Percentiles rank a stretch among this genome's conserved stretches.
Conservation (phyloP, 768 basidiomycete species). For the Megacollybia marginata region DNA sequence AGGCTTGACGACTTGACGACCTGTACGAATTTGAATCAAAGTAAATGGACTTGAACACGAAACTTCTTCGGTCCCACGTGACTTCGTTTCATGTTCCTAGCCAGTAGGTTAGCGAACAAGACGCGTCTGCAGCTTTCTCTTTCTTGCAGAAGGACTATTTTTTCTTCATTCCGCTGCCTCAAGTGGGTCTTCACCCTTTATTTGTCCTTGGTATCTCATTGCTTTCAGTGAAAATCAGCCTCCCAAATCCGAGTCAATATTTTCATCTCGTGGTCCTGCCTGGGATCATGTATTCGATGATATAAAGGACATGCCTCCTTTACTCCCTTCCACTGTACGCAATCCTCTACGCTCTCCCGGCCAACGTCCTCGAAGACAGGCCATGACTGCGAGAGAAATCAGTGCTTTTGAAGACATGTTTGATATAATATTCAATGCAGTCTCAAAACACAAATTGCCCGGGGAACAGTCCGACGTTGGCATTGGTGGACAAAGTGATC, state of each 20-base stretch:
- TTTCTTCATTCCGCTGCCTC: too few relatives aligned
- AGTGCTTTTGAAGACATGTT: constrained; percentile 69
- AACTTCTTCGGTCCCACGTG: too few relatives aligned
- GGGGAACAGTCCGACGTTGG: constrained; percentile 2
- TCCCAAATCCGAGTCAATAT: constrained; percentile 20
- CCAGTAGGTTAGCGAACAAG: too few relatives aligned
- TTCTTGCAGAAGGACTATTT: too few relatives aligned
- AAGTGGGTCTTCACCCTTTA: too few relatives aligned
- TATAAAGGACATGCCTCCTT: constrained; percentile 25
- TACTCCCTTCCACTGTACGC: constrained; percentile 12
- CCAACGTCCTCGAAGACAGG: constrained; percentile 32
- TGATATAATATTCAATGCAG: constrained; percentile 57
- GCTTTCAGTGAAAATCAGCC: too few relatives aligned
- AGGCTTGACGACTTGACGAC: too few relatives aligned
- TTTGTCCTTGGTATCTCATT: too few relatives aligned
- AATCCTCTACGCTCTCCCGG: constrained; percentile 10
- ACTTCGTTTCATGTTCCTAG: too few relatives aligned
- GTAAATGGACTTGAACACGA: too few relatives aligned
- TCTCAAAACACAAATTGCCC: constrained; percentile 24
- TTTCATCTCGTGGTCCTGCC: constrained; percentile 26
- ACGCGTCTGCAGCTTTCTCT: too few relatives aligned
- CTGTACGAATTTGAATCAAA: too few relatives aligned
- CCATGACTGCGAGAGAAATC: constrained; percentile 64
- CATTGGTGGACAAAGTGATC: constrained; percentile 27
- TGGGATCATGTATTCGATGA: constrained; percentile 52